phyloP scores from a whole-genome alignment of 23 red algal genomes.

The Gracilaria vermiculophylla region DNA sequence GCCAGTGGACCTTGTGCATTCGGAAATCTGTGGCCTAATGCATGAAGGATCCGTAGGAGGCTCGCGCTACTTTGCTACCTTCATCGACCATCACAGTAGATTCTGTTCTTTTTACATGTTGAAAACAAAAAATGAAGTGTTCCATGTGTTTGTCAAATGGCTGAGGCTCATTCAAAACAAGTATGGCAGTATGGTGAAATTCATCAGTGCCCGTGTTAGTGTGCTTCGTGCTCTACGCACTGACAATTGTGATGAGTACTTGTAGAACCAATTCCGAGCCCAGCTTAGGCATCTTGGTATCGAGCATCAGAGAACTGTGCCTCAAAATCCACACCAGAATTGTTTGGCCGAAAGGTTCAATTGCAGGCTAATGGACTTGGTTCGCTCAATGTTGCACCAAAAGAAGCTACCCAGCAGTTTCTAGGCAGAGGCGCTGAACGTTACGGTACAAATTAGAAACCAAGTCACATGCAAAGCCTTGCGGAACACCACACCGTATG shows the following conservation, averaged over 20 bases:
- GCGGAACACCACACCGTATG: neutral
- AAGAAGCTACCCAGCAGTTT: neutral
- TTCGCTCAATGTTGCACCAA: constrained; percentile 10
- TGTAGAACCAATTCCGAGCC: neutral
- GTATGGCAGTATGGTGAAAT: neutral
- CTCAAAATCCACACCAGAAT: constrained; percentile 42
- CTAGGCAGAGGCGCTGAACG: neutral
- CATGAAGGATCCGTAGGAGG: too few relatives aligned
- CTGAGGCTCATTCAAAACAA: constrained; percentile 15
- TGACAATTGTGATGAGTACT: constrained; percentile 30
- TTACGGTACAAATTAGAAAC: constrained; percentile 2
- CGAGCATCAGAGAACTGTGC: constrained; percentile 9
- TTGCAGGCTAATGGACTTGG: constrained; percentile 26
- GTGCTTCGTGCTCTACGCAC: constrained; percentile 29
- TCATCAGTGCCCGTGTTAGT: neutral
- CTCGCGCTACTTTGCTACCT: too few relatives aligned
- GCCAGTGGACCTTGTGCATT: too few relatives aligned
- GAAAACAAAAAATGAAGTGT: constrained; percentile 24
- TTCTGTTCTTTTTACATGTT: too few relatives aligned
- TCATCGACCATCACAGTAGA: too few relatives aligned
- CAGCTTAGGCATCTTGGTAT: neutral
- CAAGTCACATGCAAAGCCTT: neutral
- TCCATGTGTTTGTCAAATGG: constrained; percentile 4
- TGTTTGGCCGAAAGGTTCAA: constrained; percentile 20
- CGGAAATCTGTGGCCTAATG: too few relatives aligned